Conservation (phyloP, 2,329 filamentous ascomycete genomes). For the Alternaria burnsii region DNA sequence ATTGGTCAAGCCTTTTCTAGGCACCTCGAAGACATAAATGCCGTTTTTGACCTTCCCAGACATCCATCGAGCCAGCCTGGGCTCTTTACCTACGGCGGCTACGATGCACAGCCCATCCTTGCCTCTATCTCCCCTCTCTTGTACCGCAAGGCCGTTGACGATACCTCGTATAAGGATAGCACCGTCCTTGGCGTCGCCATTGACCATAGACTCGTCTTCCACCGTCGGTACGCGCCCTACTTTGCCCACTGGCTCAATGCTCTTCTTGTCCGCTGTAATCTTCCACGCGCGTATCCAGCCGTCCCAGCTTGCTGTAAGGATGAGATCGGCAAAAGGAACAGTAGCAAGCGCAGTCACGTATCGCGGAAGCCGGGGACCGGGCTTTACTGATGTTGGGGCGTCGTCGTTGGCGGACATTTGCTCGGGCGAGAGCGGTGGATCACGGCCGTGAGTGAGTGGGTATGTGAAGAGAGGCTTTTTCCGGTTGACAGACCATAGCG, state of each 20-base stretch:
- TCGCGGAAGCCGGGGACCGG: slow-evolving; percentile 70
- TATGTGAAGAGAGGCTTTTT: slow-evolving; percentile 91
- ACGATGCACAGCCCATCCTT: slow-evolving; percentile 80
- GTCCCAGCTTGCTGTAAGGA: slow-evolving; percentile 95
- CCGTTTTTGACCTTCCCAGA: slow-evolving; percentile 75
- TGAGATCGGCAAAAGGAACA: slow-evolving; percentile 87
- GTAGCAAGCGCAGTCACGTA: slow-evolving; percentile 90
- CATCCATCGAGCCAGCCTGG: slow-evolving; percentile 85
- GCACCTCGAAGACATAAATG: slow-evolving; percentile 86
- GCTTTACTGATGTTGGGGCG: slow-evolving; percentile 61
- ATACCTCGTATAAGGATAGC: slow-evolving; percentile 70
- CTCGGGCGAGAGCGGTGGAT: slow-evolving; percentile 72
- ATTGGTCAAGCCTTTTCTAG: slow-evolving; percentile 49
- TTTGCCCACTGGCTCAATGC: slow-evolving; percentile 73
- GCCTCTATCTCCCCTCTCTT: slow-evolving; percentile 82
- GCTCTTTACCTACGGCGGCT: slow-evolving; percentile 86
- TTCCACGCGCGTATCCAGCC: slow-evolving; percentile 87
- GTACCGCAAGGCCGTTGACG: slow-evolving; percentile 86
- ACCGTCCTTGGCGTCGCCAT: slow-evolving; percentile 25
- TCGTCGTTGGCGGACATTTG: slow-evolving; percentile 72
- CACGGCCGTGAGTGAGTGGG: slow-evolving; percentile 83
- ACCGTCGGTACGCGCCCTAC: slow-evolving; percentile 58
- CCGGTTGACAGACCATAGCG: slow-evolving; percentile 88
- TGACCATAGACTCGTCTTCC: slow-evolving; percentile 19
- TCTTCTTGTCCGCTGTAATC: slow-evolving; percentile 77